phyloP scores from a whole-genome alignment of 208 protist genomes.

The Leishmania major region DNA sequence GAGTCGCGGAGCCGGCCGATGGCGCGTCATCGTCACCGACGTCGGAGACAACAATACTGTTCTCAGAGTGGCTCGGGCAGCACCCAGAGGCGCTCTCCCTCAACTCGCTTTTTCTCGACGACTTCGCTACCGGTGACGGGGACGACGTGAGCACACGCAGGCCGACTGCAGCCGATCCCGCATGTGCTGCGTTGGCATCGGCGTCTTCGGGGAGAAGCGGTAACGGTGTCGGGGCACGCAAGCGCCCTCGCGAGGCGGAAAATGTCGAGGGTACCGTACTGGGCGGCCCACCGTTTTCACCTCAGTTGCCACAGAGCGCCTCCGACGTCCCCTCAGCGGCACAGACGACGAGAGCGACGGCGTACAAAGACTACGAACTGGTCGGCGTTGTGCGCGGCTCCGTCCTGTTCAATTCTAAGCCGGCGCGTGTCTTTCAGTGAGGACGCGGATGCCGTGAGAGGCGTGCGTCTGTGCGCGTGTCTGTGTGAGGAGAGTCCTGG shows the following conservation, averaged over 20 bases:
- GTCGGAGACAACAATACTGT: slow-evolving; percentile 21
- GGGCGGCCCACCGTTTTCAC: neutral
- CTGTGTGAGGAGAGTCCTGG: neutral
- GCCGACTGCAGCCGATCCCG: neutral
- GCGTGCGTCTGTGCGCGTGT: neutral
- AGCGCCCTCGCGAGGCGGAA: slow-evolving; percentile 20
- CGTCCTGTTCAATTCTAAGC: slow-evolving; percentile 77
- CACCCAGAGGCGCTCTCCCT: slow-evolving; percentile 61
- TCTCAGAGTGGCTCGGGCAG: slow-evolving; percentile 56
- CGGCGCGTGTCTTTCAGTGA: slow-evolving; percentile 53
- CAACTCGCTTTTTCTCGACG: slow-evolving; percentile 35
- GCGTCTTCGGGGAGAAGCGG: too few relatives aligned
- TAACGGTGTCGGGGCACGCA: neutral
- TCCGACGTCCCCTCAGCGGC: neutral
- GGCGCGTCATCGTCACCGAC: neutral
- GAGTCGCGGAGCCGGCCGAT: neutral
- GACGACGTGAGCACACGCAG: neutral
- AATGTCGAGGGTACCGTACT: neutral
- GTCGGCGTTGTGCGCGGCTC: slow-evolving; percentile 67
- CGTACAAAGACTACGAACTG: slow-evolving; percentile 64
- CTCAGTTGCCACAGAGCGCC: neutral
- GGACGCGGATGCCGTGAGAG: neutral
- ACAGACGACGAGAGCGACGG: neutral
- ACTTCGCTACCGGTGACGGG: neutral
- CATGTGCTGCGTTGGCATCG: neutral